Evolutionary conservation across 257 asterid genomes (phyloP).

Genomic region (Solanum bulbocastanum): DNA sequence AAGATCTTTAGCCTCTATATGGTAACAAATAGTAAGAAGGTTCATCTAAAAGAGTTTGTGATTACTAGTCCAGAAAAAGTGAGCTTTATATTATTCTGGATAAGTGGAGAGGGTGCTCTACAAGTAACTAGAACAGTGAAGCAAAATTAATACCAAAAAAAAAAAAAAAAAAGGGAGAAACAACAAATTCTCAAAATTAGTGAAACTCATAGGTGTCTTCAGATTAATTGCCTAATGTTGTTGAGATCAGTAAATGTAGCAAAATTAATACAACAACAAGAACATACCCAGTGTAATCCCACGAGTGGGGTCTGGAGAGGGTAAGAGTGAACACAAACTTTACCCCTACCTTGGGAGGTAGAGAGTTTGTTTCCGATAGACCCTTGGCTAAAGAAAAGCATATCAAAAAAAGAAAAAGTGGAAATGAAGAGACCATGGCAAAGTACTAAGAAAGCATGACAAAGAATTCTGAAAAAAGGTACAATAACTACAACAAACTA

Average conservation of each 20-base stretch:
- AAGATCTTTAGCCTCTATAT: background rate
- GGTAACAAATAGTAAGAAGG: background rate
- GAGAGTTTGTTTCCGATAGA: background rate
- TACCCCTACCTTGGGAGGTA: background rate
- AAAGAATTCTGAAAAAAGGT: background rate
- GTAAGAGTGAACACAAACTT: background rate
- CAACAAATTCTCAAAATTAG: background rate
- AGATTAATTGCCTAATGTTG: background rate
- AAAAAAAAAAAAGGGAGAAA: background rate
- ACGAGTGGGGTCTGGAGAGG: background rate
- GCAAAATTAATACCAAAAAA: background rate
- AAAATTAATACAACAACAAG: background rate
- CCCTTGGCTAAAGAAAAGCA: background rate
- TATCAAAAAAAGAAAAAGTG: background rate
- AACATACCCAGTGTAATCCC: background rate
- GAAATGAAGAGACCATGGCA: background rate
- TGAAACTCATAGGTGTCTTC: background rate
- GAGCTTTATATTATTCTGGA: background rate
- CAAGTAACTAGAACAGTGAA: background rate
- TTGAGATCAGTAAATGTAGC: background rate
- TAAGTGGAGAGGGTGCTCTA: background rate
- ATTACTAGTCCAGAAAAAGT: background rate
- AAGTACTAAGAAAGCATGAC: background rate
- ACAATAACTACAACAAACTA: background rate
- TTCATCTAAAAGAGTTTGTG: background rate